Conservation (phyloP, 257 asterid species). For the Gentiana macrophylla region DNA sequence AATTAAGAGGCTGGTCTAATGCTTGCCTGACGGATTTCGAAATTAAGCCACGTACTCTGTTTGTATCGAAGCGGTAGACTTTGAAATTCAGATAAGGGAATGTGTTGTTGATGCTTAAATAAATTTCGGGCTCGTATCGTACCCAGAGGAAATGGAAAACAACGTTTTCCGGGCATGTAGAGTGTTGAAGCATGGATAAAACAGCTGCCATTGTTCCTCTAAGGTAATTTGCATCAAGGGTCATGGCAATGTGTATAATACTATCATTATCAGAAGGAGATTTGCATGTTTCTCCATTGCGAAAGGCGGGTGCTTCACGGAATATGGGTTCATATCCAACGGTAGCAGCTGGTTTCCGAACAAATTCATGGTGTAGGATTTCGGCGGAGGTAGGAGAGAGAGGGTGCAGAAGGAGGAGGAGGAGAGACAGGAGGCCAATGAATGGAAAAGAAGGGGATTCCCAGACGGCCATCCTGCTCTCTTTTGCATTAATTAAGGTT, state of each 20-base stretch:
- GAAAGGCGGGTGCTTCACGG: conserved; percentile 66
- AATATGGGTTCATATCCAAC: conserved; percentile 18
- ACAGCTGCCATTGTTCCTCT: conserved; percentile 75
- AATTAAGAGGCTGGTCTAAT: conserved; percentile 60
- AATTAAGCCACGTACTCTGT: conserved; percentile 34
- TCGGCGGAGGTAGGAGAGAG: conserved; percentile 7
- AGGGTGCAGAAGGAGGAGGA: conserved; percentile 22
- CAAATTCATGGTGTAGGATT: conserved; percentile 10
- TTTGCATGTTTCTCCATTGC: conserved; percentile 35
- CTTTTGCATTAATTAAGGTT: conserved; percentile 12
- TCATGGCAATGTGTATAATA: conserved; percentile 58
- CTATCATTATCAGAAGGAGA: neutral
- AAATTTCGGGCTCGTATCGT: conserved; percentile 24
- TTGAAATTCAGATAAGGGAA: conserved; percentile 59
- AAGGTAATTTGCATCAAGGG: conserved; percentile 56
- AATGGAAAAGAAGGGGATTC: conserved; percentile 21
- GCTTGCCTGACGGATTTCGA: conserved; percentile 66
- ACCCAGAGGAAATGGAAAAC: conserved; percentile 45
- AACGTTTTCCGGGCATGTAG: conserved; percentile 51
- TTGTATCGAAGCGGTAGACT: conserved; percentile 29
- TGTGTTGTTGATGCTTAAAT: conserved; percentile 35
- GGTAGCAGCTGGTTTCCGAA: conserved; percentile 1
- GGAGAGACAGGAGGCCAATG: conserved; percentile 56
- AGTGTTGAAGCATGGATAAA: conserved; percentile 53
- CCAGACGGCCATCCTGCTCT: conserved; percentile 73